These are phyloP conservation scores for Gracilaria caudata DNA, from an alignment of 23 red algal genomes.

Conservation along the genomic window DNA sequence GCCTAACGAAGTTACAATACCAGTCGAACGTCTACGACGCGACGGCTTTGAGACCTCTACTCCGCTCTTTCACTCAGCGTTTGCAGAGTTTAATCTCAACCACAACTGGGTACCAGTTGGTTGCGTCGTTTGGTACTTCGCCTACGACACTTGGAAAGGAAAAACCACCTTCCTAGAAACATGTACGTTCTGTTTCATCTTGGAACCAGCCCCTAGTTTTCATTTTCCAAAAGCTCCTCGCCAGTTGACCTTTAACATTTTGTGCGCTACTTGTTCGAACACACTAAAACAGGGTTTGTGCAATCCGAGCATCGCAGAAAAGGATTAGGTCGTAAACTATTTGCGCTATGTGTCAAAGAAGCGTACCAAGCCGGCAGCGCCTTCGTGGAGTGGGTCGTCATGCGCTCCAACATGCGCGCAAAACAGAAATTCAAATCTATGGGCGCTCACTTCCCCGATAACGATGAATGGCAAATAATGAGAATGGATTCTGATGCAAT, in stretches of 20 bases:
- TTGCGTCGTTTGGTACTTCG: neutral
- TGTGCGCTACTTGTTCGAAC: neutral
- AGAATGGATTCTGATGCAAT: conserved; percentile 11
- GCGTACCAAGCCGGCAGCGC: neutral
- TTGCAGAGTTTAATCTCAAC: neutral
- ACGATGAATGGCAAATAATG: conserved; percentile 1
- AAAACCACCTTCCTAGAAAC: neutral
- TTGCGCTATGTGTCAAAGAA: conserved; percentile 19
- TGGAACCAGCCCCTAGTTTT: too few species aligned
- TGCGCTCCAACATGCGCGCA: neutral
- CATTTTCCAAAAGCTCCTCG: neutral
- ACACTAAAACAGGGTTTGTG: neutral
- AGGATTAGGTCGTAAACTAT: conserved; percentile 8
- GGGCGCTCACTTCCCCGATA: conserved; percentile 16
- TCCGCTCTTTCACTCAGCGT: conserved; percentile 17
- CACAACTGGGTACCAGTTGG: neutral
- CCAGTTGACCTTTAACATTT: neutral
- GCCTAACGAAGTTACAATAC: neutral
- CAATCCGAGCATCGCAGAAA: conserved; percentile 27
- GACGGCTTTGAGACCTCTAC: conserved; percentile 2
- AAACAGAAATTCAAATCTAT: conserved; percentile 25
- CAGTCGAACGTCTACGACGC: neutral
- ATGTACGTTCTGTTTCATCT: neutral
- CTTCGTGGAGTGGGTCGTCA: conserved; percentile 6
- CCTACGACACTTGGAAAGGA: conserved; percentile 43